Percentiles rank a stretch among this genome's conserved stretches.
These are phyloP conservation scores for Trichophyton rubrum DNA, from an alignment of 2,329 filamentous ascomycete species.

Conservation along the genomic window DNA sequence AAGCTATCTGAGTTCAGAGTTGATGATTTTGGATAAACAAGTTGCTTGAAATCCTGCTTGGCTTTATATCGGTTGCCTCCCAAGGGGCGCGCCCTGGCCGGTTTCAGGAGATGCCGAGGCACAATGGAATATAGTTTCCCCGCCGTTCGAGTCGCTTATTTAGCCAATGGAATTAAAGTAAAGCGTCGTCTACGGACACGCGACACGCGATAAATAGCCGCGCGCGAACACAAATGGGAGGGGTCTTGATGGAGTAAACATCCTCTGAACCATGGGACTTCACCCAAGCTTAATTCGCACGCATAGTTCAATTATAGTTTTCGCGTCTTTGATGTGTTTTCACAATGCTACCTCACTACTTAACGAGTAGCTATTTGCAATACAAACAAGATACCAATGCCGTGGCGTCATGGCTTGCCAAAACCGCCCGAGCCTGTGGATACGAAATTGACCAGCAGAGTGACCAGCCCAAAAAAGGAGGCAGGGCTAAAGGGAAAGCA, in stretches of 20 bases:
- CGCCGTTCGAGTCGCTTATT: neutral
- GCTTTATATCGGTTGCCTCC: neutral
- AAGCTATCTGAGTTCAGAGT: neutral
- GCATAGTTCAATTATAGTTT: too few relatives aligned
- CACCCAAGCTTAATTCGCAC: too few relatives aligned
- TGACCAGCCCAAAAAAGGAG: neutral
- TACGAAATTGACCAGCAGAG: slow-evolving; percentile 10
- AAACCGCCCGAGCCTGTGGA: slow-evolving; percentile 18
- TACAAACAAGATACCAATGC: slow-evolving; percentile 21
- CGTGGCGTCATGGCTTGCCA: slow-evolving; percentile 20
- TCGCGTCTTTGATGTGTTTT: neutral
- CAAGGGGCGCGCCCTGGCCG: neutral
- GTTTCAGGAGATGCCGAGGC: neutral
- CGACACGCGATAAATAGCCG: too few relatives aligned
- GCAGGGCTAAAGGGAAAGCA: neutral
- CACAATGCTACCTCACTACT: slow-evolving; percentile 13
- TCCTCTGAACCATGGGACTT: too few relatives aligned
- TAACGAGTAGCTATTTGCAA: slow-evolving; percentile 17
- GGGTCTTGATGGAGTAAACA: too few relatives aligned
- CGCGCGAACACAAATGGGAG: too few relatives aligned
- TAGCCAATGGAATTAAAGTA: too few relatives aligned
- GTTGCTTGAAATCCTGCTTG: neutral
- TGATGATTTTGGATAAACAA: slow-evolving; percentile 11
- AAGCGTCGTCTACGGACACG: too few relatives aligned
- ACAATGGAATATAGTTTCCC: neutral